A percentile compares a stretch with the other conserved stretches of the same genome.
phyloP scores from a whole-genome alignment of 2,329 filamentous ascomycete genomes.

The Talaromyces sp. region DNA sequence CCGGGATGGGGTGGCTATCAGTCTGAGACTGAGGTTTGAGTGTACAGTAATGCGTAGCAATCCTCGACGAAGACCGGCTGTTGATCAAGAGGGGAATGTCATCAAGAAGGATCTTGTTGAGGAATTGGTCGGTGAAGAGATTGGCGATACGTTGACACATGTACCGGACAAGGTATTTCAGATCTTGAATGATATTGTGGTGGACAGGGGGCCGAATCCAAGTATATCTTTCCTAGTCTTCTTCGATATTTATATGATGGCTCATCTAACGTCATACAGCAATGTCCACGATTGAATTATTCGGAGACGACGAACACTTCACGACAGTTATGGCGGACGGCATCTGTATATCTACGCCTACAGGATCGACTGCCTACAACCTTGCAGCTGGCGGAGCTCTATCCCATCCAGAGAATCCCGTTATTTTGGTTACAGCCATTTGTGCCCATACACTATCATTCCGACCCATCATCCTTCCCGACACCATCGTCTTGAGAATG shows the following conservation, averaged over 20 bases:
- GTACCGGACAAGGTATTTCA: slow-evolving; percentile 77
- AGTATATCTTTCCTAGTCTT: slow-evolving; percentile 53
- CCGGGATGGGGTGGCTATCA: slow-evolving; percentile 78
- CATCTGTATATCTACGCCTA: slow-evolving; percentile 88
- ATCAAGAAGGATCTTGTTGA: slow-evolving; percentile 69
- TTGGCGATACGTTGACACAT: slow-evolving; percentile 79
- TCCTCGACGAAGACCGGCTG: slow-evolving; percentile 25
- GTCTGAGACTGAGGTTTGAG: slow-evolving; percentile 82
- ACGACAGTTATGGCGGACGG: slow-evolving; percentile 91
- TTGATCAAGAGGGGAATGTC: neutral
- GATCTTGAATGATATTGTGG: slow-evolving; percentile 94
- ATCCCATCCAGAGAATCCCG: slow-evolving; percentile 92
- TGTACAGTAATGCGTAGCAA: slow-evolving; percentile 78
- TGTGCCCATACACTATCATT: slow-evolving; percentile 94
- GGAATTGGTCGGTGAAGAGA: slow-evolving; percentile 81
- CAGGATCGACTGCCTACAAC: slow-evolving; percentile 92
- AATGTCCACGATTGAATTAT: slow-evolving; percentile 87
- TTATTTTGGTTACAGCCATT: slow-evolving; percentile 90
- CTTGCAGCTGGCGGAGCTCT: slow-evolving; percentile 91
- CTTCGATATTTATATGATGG: neutral
- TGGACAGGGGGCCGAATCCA: slow-evolving; percentile 88
- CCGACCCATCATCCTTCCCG: slow-evolving; percentile 90
- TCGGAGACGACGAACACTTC: slow-evolving; percentile 92
- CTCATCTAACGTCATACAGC: slow-evolving; percentile 45
- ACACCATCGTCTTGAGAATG: slow-evolving; percentile 87